phyloP scores from a whole-genome alignment of 352 stramenopile genomes.

The Globisporangium yorkense region DNA sequence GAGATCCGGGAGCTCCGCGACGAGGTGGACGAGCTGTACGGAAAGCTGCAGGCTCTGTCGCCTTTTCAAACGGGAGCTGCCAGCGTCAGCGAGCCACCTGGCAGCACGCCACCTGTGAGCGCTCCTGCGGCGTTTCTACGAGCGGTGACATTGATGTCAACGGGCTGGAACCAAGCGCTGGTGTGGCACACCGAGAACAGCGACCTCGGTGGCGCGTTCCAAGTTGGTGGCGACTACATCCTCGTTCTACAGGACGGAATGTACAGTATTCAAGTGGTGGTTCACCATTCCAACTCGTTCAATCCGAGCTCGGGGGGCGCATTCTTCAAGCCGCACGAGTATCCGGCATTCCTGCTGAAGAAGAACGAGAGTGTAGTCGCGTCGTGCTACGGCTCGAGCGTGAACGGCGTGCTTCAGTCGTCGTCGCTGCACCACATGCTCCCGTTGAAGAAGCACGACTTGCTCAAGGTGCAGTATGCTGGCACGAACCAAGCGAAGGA shows the following conservation, averaged over 20 bases:
- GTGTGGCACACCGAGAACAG: not conserved
- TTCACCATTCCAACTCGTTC: slow-evolving; percentile 1
- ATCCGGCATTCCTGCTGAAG: not conserved
- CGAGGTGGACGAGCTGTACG: slow-evolving; percentile 1
- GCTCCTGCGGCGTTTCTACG: not conserved
- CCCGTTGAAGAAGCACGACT: not conserved
- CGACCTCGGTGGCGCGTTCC: not conserved
- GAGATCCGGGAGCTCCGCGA: slow-evolving; percentile 6
- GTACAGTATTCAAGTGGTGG: not conserved
- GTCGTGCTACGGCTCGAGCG: not conserved
- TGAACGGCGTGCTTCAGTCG: not conserved
- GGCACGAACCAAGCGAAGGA: not conserved
- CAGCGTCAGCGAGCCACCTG: not conserved
- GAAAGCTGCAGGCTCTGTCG: not conserved
- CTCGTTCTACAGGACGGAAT: not conserved
- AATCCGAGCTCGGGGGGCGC: not conserved
- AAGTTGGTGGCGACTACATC: not conserved
- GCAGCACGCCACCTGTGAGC: not conserved
- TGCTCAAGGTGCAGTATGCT: slow-evolving; percentile 1
- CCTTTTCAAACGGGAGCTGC: too few relatives aligned
- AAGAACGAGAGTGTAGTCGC: not conserved
- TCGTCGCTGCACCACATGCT: not conserved
- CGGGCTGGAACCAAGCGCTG: not conserved
- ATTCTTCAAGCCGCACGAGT: not conserved
- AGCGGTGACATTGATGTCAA: not conserved